phyloP scores from a whole-genome alignment of 208 protist genomes.

The Perkinsela sp. region DNA sequence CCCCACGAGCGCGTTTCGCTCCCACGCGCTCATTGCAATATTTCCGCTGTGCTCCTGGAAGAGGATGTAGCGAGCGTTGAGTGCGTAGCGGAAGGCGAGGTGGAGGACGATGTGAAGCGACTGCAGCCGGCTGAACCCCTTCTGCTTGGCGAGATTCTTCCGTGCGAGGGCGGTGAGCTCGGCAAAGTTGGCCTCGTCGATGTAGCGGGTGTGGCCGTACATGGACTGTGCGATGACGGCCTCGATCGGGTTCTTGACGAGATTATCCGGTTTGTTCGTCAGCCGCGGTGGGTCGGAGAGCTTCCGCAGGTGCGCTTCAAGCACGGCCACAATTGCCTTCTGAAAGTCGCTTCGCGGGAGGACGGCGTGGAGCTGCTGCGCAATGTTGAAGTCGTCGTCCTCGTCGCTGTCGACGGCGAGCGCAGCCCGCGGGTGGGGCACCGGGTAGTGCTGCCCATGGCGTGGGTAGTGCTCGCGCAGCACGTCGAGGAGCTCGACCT shows the following conservation, averaged over 20 bases:
- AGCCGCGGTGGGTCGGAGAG: neutral
- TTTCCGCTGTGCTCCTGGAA: neutral
- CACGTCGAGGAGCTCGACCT: neutral
- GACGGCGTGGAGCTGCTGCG: neutral
- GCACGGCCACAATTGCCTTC: neutral
- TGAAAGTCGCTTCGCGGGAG: neutral
- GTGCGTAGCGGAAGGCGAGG: neutral
- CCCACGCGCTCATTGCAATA: neutral
- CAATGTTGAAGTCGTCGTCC: neutral
- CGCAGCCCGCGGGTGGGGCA: neutral
- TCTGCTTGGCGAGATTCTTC: neutral
- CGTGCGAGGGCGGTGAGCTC: neutral
- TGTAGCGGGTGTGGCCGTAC: neutral
- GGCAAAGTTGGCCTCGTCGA: neutral
- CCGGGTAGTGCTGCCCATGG: neutral
- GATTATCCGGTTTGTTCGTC: neutral
- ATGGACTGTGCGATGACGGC: neutral
- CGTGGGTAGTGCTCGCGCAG: neutral
- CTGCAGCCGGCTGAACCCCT: neutral
- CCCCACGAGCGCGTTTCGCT: neutral
- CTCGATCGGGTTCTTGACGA: neutral
- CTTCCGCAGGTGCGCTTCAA: neutral
- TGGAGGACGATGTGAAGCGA: neutral
- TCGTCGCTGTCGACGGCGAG: neutral
- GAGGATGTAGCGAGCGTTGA: neutral